Evolutionary conservation across 768 basidiomycete species (phyloP), one percentile per base, ranked within the genome.

Genomic region (Crassisporium funariophilum): DNA sequence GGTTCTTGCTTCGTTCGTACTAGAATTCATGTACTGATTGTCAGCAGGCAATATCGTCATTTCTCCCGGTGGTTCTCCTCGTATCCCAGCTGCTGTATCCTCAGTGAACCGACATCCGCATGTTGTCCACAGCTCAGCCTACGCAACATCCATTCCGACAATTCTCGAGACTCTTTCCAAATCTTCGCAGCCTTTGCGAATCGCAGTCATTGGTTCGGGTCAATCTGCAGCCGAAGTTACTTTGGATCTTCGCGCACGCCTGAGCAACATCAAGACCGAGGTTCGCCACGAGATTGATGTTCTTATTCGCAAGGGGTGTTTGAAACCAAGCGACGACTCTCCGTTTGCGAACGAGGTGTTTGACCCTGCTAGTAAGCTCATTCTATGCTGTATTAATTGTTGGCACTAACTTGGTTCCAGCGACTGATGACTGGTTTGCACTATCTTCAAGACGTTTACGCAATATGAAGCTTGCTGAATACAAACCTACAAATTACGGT

Each of bases 321-420:
- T 80, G 35, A 77, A 74, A 44, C 76, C 76, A 6, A 76, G 76
- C 36, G 79, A 81, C 46, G 76, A 77, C 46, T 72, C 75, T 1
- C 75, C 75, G 1, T 81, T 79, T 51, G 68, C 74, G 34, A 81
- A 81, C 58, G 77, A 78, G 51, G 73, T 79, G 5, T 81, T 80
- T 50, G 76, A 79, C 53, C 78, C 79, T 19, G 68, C 61, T 12
- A 55, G 74, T 75, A 53, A 47, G 74, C 27, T 5, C 8, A 20
- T 4, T 25, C 41, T 33, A 22, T 29, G n/a, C 11, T 20, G 19
- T 16, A 24, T 19, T 12, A 10, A 13, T 25, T 21, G 33, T 21
- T 21, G 0, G 37, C 9, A 5, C 24, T 40, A 15, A 50, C 2
- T 23, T 25, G 13, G 16, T 49, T 43, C 44, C 44, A 78, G 74